Percentiles rank a stretch among this genome's conserved stretches.
Conservation (phyloP, 1,284 basidiomycete genomes). For the Coniferiporia weirii region DNA sequence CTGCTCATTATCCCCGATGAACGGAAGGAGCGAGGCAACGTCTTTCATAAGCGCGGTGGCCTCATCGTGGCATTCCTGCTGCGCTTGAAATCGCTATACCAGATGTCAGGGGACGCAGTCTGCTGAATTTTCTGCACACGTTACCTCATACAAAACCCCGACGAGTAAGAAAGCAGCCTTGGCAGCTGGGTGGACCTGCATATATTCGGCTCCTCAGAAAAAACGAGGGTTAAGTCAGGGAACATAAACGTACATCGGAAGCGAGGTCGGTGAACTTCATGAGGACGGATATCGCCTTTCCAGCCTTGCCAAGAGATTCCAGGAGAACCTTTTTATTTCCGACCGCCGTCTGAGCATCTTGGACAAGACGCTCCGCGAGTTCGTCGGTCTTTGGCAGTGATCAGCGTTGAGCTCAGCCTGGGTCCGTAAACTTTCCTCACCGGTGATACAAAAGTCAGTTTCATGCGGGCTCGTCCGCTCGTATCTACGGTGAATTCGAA, state of each 20-base stretch:
- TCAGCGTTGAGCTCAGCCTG: no score
- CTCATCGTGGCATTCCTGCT: neutral
- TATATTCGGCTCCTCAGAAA: no score
- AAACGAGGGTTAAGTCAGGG: no score
- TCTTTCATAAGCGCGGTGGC: neutral
- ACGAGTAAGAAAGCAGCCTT: no score
- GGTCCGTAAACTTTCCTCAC: no score
- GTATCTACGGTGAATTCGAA: no score
- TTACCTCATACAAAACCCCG: neutral
- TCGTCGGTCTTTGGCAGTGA: neutral
- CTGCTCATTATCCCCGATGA: neutral
- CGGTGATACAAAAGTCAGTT: no score
- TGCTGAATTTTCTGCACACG: no score
- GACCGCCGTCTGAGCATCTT: neutral
- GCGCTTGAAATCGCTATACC: no score
- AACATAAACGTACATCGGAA: neutral
- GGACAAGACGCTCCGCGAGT: neutral
- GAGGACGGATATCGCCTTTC: neutral
- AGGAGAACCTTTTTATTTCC: neutral
- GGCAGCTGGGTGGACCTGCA: neutral
- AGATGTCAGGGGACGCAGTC: no score
- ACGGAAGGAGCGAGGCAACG: neutral
- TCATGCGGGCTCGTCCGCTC: no score
- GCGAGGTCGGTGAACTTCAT: neutral
- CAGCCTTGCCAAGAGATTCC: neutral